Base-by-base conservation (phyloP, 306 rosid species). In the Ormosia semicastrata region DNA sequence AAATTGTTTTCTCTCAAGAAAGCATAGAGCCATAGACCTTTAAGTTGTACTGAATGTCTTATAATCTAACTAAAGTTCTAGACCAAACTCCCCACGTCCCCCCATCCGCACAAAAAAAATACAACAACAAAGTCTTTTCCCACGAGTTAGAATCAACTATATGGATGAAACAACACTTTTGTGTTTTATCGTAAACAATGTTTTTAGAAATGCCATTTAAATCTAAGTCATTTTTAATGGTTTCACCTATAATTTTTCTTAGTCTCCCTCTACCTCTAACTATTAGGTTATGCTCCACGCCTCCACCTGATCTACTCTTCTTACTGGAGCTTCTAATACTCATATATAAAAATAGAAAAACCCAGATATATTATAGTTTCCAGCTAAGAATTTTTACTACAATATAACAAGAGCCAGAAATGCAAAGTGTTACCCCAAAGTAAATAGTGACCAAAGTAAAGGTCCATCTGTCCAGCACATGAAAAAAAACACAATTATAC, bases 371-470 rank as follows among this genome's bases (percentile, higher is more conserved):
- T 44, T 54, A 43, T 54, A 66, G 52, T 74, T 60, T 60, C 49
- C 52, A 30, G 7, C 32, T 54, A 56, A 14, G 1, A 52, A 40
- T 0, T 76, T 69, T 59, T 40, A 72, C 66, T 71, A 66, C 67
- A 64, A 33, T 36, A 4, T 58, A 1, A 56, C 11, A 77, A 79
- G 73, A 87, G 80, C 54, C 4, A 47, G 30, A 80, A 49, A 43
- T 82, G 60, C 11, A 8, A 81, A 75, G 58, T 32, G 44, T 90
- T 92, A 95, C 98, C 97, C 88, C 97, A 85, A 95, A 95, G 86
- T 93, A 95, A 72, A 95, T 30, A 2, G 93, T 93, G 79, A 95
- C 91, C 90, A 95, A 85, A 64, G 89, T 34, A 86, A 95, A 93
- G 32, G 98, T 95, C 94, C 95, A 95, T 91, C 99, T 95, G 94